Evolutionary conservation across 2,329 filamentous ascomycete genomes (phyloP).

Genomic region (Phaeosphaeriaceae sp.): DNA sequence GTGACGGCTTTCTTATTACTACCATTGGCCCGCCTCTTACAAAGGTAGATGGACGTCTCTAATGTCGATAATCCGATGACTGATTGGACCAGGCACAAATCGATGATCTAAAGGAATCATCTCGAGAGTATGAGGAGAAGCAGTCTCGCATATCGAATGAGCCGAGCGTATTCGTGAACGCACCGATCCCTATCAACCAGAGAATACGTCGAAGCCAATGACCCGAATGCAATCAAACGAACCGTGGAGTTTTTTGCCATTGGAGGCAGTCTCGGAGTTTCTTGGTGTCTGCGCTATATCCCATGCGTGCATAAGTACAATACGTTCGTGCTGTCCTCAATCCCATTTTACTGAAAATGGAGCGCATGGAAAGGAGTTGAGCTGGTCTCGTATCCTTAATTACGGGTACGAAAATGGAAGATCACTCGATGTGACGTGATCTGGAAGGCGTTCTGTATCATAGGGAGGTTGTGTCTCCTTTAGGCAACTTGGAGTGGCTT

Average conservation of each 20-base stretch:
- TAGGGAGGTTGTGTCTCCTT: not conserved
- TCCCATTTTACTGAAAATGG: not conserved
- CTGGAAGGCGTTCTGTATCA: not conserved
- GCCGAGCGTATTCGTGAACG: constrained; percentile 47
- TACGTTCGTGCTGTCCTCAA: constrained; percentile 10
- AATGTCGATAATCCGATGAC: not conserved
- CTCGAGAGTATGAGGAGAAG: constrained; percentile 51
- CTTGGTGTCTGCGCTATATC: constrained; percentile 12
- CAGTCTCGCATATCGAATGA: constrained; percentile 48
- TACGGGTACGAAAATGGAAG: not conserved
- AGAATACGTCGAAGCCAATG: constrained; percentile 38
- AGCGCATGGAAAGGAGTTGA: not conserved
- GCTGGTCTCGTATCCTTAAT: not conserved
- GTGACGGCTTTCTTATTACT: constrained; percentile 52
- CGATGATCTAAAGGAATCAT: constrained; percentile 50
- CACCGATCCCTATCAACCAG: constrained; percentile 47
- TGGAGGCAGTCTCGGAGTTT: not conserved
- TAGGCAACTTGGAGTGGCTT: not conserved
- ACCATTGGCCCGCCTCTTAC: constrained; percentile 50
- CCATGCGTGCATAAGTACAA: not conserved
- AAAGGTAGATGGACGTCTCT: constrained; percentile 36
- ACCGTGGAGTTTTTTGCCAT: not conserved
- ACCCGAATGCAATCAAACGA: not conserved
- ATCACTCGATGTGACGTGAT: not conserved
- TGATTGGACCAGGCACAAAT: constrained; percentile 49